These are phyloP conservation scores for Taiozyma sp. DNA, from an alignment of 1,139 yeast species.

Conservation along the genomic window DNA sequence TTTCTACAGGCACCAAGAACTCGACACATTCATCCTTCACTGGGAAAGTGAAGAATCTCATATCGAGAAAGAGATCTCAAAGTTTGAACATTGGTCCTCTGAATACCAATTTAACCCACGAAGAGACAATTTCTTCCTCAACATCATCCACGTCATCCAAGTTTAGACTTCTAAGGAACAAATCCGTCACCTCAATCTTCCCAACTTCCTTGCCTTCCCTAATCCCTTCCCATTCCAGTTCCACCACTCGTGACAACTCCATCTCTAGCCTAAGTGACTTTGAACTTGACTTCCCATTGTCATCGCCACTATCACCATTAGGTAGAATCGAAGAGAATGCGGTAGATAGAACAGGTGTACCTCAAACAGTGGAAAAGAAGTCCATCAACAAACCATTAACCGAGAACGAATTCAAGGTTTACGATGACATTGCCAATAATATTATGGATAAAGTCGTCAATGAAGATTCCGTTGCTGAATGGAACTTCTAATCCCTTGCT, in stretches of 20 bases:
- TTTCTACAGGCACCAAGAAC: conserved; percentile 13
- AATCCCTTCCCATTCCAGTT: not conserved
- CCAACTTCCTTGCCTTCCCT: conserved; percentile 6
- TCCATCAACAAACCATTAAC: conserved; percentile 1
- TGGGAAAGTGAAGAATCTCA: conserved; percentile 6
- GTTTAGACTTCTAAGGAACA: conserved; percentile 15
- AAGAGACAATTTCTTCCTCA: conserved; percentile 1
- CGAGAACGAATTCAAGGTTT: conserved; percentile 11
- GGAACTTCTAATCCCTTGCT: conserved; percentile 14
- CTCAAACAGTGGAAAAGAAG: conserved; percentile 1
- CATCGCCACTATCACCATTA: conserved; percentile 10
- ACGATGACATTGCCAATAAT: conserved; percentile 21
- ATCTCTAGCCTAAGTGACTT: conserved; percentile 13
- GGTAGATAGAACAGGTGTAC: conserved; percentile 7
- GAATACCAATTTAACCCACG: not conserved
- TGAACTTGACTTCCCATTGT: conserved; percentile 3
- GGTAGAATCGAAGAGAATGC: conserved; percentile 18
- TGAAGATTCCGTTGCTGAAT: conserved; percentile 14
- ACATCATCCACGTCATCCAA: conserved; percentile 3
- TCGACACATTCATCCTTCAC: conserved; percentile 9
- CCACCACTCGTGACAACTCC: conserved; percentile 11
- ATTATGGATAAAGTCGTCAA: conserved; percentile 16
- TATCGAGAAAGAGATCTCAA: conserved; percentile 20
- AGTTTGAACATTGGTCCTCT: conserved; percentile 8
- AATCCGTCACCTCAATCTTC: conserved; percentile 12